phyloP scores from a whole-genome alignment of 306 rosid genomes.

The Prunus mongolica region DNA sequence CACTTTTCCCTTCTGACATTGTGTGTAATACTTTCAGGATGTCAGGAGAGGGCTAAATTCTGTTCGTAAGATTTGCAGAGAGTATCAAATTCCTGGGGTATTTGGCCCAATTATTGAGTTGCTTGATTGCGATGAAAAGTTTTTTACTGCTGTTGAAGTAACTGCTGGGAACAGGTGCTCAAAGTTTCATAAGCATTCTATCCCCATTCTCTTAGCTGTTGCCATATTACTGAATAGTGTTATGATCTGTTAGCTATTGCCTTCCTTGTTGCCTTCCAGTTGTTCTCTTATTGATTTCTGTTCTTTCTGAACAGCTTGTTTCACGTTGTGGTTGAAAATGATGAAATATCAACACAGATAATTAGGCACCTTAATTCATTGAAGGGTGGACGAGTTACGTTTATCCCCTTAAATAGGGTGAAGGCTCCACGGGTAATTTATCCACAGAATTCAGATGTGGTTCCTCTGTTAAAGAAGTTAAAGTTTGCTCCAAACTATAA shows the following conservation, averaged over 20 bases:
- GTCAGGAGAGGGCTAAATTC: constrained; percentile 94
- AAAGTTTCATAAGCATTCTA: neutral
- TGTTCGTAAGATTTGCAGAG: constrained; percentile 77
- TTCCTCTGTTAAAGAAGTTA: constrained; percentile 76
- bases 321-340: constrained; percentile 95
- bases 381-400: constrained; percentile 95
- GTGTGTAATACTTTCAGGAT: constrained; percentile 49
- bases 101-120: constrained; percentile 92
- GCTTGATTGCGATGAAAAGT: constrained; percentile 84
- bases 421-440: constrained; percentile 61
- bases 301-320: constrained; percentile 67
- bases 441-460: constrained; percentile 90
- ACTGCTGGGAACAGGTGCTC: constrained; percentile 92
- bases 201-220: neutral
- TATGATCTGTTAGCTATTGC: neutral
- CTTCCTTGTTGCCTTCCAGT: neutral
- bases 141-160: constrained; percentile 95
- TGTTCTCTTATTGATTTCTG: constrained; percentile 11
- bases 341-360: constrained; percentile 87
- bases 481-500: constrained; percentile 44
- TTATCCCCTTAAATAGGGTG: constrained; percentile 95
- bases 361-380: constrained; percentile 80
- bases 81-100: constrained; percentile 71
- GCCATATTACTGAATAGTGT: neutral
- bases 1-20: neutral